Percentiles rank a stretch among this genome's conserved stretches.
Evolutionary conservation across 768 basidiomycete species (phyloP).

Genomic region (Amyloporia xantha): DNA sequence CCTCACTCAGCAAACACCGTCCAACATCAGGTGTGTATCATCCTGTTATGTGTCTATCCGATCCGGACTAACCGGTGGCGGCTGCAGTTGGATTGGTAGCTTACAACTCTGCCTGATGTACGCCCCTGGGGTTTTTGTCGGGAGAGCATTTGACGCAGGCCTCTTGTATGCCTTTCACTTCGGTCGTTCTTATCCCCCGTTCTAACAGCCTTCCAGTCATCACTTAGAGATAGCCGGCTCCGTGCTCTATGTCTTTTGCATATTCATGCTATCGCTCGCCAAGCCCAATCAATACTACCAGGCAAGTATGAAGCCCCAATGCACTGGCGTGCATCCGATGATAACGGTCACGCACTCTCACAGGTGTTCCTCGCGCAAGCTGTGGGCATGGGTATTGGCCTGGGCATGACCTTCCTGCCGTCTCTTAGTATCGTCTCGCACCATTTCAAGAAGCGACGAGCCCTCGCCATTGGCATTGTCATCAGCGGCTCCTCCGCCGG

Average conservation of each 20-base stretch:
- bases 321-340: too few species aligned
- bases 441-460: constrained; percentile 42
- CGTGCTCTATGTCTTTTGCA: constrained; percentile 21
- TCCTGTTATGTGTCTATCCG: too few species aligned
- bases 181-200: constrained; percentile 2
- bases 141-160: constrained; percentile 22
- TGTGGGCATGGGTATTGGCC: constrained; percentile 49
- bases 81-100: constrained; percentile 22
- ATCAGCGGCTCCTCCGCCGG: constrained; percentile 33
- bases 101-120: constrained; percentile 21
- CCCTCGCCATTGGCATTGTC: constrained; percentile 48
- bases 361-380: constrained; percentile 51
- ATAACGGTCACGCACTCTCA: too few species aligned
- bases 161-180: constrained; percentile 25
- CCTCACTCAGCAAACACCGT: constrained; percentile 13
- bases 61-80: neutral
- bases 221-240: constrained; percentile 15
- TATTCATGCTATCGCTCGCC: constrained; percentile 39
- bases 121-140: constrained; percentile 16
- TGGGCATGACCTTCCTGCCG: constrained; percentile 44
- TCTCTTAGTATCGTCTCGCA: constrained; percentile 43
- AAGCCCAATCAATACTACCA: constrained; percentile 38
- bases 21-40: constrained; percentile 13
- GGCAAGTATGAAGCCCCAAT: too few species aligned
- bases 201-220: constrained; percentile 4